These are phyloP conservation scores for Pestalotiopsis sp. DNA, from an alignment of 2,329 filamentous ascomycete genomes.

Conservation along the genomic window DNA sequence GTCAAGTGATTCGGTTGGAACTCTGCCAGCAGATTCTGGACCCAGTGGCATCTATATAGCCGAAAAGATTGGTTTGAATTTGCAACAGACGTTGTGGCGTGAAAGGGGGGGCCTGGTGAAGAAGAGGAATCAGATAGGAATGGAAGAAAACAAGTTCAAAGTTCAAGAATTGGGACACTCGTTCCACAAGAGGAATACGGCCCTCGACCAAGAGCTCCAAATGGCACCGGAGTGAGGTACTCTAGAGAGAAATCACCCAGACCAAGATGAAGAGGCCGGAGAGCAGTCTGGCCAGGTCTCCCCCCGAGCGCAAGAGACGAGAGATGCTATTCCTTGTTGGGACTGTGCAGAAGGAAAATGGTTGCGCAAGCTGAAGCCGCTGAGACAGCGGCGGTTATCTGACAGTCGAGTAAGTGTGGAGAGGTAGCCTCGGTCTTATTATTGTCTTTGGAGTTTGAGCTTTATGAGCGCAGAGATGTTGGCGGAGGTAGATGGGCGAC, in stretches of 20 bases:
- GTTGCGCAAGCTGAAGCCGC: conserved; percentile 32
- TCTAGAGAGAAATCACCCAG: conserved; percentile 29
- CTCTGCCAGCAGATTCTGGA: not conserved
- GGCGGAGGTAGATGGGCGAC: conserved; percentile 9
- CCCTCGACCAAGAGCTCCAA: conserved; percentile 27
- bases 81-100: not conserved
- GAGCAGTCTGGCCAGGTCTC: conserved; percentile 25
- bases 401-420: conserved; percentile 25
- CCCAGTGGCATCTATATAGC: conserved; percentile 38
- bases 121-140: not conserved
- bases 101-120: not conserved
- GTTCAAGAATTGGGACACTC: conserved; percentile 24
- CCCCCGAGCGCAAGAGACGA: conserved; percentile 23
- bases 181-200: conserved; percentile 29
- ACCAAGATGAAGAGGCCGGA: conserved; percentile 27
- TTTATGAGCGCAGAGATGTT: conserved; percentile 17
- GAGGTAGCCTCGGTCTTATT: conserved; percentile 28
- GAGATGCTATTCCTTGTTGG: conserved; percentile 30
- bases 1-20: not conserved
- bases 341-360: conserved; percentile 24
- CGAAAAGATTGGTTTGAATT: conserved; percentile 11
- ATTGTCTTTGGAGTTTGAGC: conserved; percentile 22
- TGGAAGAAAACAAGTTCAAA: conserved; percentile 19
- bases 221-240: conserved; percentile 18
- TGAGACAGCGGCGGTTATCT: conserved; percentile 33